phyloP scores from a whole-genome alignment of 2,329 filamentous ascomycete genomes.

The Venturia pyrina region DNA sequence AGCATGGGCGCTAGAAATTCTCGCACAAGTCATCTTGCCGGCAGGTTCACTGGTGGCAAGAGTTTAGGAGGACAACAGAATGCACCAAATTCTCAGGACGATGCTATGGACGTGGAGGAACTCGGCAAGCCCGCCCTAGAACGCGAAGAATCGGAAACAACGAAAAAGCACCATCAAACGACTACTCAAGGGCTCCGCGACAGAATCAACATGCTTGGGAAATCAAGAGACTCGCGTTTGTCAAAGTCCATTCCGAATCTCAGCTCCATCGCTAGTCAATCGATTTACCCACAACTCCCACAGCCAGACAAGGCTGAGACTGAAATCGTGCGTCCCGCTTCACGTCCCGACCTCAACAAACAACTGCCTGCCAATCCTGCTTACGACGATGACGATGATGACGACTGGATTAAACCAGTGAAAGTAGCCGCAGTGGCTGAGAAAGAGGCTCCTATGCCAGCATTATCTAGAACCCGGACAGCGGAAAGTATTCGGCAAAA shows the following conservation, averaged over 20 bases:
- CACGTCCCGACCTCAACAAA: neutral
- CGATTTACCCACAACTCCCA: slow-evolving; percentile 12
- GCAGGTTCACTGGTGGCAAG: slow-evolving; percentile 58
- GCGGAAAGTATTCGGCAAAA: slow-evolving; percentile 52
- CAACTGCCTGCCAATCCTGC: neutral
- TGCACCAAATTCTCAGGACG: slow-evolving; percentile 17
- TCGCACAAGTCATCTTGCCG: slow-evolving; percentile 67
- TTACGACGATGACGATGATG: slow-evolving; percentile 38
- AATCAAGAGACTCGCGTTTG: slow-evolving; percentile 35
- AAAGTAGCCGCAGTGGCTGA: slow-evolving; percentile 24
- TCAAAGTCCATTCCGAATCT: slow-evolving; percentile 20
- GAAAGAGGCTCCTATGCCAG: slow-evolving; percentile 32
- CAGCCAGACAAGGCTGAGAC: slow-evolving; percentile 4
- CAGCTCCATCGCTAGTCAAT: slow-evolving; percentile 5
- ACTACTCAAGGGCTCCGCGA: slow-evolving; percentile 92
- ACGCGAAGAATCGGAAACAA: slow-evolving; percentile 41
- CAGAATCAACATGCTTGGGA: slow-evolving; percentile 68
- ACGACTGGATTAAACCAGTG: slow-evolving; percentile 50
- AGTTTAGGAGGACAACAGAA: slow-evolving; percentile 47
- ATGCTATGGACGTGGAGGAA: slow-evolving; percentile 42
- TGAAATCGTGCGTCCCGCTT: neutral
- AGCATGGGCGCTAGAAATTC: slow-evolving; percentile 65
- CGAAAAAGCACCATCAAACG: slow-evolving; percentile 65
- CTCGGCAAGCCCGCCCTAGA: slow-evolving; percentile 26
- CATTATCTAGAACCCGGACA: slow-evolving; percentile 50